Percentiles rank a stretch among this genome's conserved stretches.
Conservation (phyloP, 345 rosid species). For the Carallia pectinifolia region DNA sequence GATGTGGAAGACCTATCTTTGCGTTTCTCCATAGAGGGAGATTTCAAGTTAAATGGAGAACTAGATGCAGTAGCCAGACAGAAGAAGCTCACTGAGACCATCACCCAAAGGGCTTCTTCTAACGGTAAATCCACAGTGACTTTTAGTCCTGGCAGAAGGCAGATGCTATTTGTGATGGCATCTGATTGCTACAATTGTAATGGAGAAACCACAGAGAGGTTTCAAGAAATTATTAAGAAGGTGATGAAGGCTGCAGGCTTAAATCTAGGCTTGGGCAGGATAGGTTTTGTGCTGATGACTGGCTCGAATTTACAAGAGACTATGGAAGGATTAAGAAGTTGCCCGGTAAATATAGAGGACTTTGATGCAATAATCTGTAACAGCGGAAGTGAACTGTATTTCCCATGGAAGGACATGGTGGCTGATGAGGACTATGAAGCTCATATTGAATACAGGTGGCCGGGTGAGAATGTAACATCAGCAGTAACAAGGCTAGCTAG, state of each 20-base stretch:
- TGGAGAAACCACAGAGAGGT: conserved; percentile 42
- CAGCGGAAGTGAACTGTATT: conserved; percentile 76
- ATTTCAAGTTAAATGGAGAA: conserved; percentile 63
- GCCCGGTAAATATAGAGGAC: conserved; percentile 61
- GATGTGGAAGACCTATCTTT: conserved; percentile 82
- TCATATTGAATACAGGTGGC: conserved; percentile 85
- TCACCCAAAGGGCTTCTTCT: conserved; percentile 47
- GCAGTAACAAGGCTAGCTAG: conserved; percentile 48
- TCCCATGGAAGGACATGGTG: conserved; percentile 76
- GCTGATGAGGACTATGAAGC: conserved; percentile 70
- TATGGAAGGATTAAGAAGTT: conserved; percentile 42
- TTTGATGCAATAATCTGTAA: conserved; percentile 84
- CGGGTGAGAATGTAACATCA: conserved; percentile 69
- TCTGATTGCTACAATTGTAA: conserved; percentile 54
- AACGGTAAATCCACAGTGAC: conserved; percentile 39
- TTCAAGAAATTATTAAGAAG: conserved; percentile 56
- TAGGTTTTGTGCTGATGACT: conserved; percentile 65
- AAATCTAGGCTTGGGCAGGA: conserved; percentile 40
- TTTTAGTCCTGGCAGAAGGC: conserved; percentile 70
- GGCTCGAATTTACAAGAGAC: conserved; percentile 65
- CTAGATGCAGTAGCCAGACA: conserved; percentile 62
- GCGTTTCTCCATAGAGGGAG: conserved; percentile 77
- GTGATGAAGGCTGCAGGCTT: conserved; percentile 60
- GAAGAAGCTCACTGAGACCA: conserved; percentile 65
- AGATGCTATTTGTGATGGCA: conserved; percentile 70